These are phyloP conservation scores for Cryptosporidium canis DNA, from an alignment of 169 alveolate species.

Conservation along the genomic window DNA sequence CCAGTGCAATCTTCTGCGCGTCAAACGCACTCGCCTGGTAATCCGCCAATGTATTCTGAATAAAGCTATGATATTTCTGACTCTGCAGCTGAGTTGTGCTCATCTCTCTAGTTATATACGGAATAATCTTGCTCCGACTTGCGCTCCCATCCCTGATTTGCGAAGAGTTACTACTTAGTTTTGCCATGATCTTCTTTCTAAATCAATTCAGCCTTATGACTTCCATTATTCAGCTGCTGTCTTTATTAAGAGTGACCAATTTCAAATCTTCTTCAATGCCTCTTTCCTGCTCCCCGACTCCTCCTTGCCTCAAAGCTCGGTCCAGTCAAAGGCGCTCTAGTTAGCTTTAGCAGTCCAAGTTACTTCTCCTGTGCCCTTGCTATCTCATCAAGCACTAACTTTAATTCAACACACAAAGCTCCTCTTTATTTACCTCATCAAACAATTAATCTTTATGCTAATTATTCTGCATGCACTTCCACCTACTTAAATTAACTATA, in stretches of 20 bases:
- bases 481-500: not conserved
- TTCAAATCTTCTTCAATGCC: not conserved
- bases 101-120: constrained; percentile 13
- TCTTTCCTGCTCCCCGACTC: too few species aligned
- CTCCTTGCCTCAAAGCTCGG: too few species aligned
- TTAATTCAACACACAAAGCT: not conserved
- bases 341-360: too few species aligned
- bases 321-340: too few species aligned
- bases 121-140: constrained; percentile 25
- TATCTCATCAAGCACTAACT: not conserved
- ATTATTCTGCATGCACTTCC: not conserved
- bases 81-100: not conserved
- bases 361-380: not conserved
- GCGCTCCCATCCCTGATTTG: not conserved
- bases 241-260: not conserved
- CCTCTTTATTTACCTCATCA: not conserved
- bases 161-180: not conserved
- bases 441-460: not conserved
- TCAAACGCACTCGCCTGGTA: constrained; percentile 52
- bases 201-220: not conserved
- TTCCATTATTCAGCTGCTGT: not conserved
- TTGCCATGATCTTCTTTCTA: not conserved
- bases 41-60: constrained; percentile 56
- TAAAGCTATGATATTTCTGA: not conserved
- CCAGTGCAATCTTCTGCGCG: constrained; percentile 69